Conservation (phyloP, 176 grass and related monocot genomes). For the Pharus latifolius region DNA sequence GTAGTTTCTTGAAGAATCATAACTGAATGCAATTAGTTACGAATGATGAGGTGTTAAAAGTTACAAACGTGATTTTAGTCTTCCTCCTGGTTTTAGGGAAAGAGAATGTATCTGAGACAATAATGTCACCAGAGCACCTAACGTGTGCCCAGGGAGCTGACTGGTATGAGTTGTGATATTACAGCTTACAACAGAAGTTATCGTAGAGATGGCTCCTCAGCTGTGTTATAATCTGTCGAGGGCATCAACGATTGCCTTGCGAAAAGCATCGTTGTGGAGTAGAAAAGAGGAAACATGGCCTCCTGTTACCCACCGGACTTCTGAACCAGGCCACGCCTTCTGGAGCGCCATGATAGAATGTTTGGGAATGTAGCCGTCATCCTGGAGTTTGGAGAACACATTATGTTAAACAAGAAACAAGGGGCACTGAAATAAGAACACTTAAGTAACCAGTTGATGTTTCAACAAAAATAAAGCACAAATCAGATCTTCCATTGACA, state of each 20-base stretch:
- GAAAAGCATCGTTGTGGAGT: slow-evolving; percentile 76
- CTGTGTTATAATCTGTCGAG: slow-evolving; percentile 51
- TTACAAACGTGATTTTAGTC: no score
- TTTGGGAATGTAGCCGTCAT: slow-evolving; percentile 84
- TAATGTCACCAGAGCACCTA: no score
- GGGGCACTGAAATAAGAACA: neutral
- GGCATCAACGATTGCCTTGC: slow-evolving; percentile 78
- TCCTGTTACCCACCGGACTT: slow-evolving; percentile 84
- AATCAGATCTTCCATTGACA: neutral
- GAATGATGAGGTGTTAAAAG: no score
- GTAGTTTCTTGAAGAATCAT: no score
- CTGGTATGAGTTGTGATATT: no score
- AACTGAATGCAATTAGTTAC: no score
- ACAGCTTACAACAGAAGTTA: no score
- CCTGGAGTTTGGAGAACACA: slow-evolving; percentile 34
- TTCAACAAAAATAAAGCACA: neutral
- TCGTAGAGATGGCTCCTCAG: neutral
- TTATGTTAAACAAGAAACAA: slow-evolving; percentile 1
- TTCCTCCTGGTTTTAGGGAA: no score
- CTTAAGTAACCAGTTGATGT: neutral
- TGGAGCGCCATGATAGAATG: slow-evolving; percentile 67
- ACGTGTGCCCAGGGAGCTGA: no score
- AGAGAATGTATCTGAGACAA: no score
- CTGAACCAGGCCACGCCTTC: slow-evolving; percentile 81
- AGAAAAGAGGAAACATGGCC: slow-evolving; percentile 91